Evolutionary conservation across 2,329 filamentous ascomycete species (phyloP).

Genomic region (Aureobasidium namibiae): DNA sequence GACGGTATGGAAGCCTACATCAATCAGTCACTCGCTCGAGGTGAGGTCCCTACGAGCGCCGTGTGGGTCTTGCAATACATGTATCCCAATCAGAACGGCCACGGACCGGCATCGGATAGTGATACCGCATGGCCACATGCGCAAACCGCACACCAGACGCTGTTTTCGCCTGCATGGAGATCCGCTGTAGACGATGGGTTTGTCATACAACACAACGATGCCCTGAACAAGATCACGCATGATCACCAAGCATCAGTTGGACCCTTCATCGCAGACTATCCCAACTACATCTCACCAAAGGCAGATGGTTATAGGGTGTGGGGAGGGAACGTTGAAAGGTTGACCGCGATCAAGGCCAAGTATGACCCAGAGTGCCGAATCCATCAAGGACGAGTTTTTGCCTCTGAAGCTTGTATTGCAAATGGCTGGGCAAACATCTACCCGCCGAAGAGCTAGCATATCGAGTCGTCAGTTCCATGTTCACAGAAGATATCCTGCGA

Average conservation of each 20-base stretch:
- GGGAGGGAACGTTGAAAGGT: conserved; percentile 13
- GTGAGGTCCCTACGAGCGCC: conserved; percentile 4
- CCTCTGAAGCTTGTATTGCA: conserved; percentile 6
- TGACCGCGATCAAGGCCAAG: conserved; percentile 15
- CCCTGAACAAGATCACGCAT: conserved; percentile 12
- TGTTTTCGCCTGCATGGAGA: conserved; percentile 14
- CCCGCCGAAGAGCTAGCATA: neutral
- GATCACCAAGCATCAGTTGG: conserved; percentile 1
- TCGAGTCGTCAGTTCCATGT: neutral
- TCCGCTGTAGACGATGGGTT: conserved; percentile 1
- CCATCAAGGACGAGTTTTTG: conserved; percentile 15
- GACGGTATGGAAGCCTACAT: conserved; percentile 10
- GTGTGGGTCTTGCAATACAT: conserved; percentile 16
- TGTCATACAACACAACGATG: neutral
- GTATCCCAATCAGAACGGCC: conserved; percentile 9
- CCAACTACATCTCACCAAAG: conserved; percentile 15
- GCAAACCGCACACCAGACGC: conserved; percentile 12
- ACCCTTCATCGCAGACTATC: conserved; percentile 11
- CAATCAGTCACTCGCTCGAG: neutral
- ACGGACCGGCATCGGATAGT: conserved; percentile 7
- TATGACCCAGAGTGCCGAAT: conserved; percentile 16
- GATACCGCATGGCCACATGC: conserved; percentile 13
- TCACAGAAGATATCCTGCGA: too few species aligned
- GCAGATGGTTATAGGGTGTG: conserved; percentile 8
- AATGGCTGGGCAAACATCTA: conserved; percentile 15